Evolutionary conservation across 257 asterid genomes (phyloP).

Genomic region (Voacanga thouarsii): DNA sequence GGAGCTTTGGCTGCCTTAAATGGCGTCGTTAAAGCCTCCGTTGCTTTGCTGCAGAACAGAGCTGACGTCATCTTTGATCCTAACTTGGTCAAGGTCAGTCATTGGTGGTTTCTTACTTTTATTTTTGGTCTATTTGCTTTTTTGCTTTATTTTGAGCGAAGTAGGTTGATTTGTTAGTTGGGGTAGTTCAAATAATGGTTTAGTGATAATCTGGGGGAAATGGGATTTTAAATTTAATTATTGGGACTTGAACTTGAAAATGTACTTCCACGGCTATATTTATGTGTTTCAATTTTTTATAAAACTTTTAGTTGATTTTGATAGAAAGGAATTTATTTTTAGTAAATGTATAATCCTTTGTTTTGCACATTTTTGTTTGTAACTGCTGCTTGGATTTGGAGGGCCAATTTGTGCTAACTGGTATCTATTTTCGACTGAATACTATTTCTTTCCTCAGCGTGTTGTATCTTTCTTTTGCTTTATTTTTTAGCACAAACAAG

Average conservation of each 20-base stretch:
- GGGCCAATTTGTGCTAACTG: background rate
- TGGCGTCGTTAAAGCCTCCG: conserved; percentile 89
- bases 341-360: background rate
- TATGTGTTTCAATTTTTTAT: background rate
- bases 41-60: conserved; percentile 89
- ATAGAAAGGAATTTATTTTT: background rate
- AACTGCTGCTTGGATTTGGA: background rate
- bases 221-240: background rate
- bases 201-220: background rate
- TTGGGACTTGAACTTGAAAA: background rate
- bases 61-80: conserved; percentile 84
- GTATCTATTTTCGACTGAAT: background rate
- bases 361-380: background rate
- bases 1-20: conserved; percentile 59
- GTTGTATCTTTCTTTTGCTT: background rate
- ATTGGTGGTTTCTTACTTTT: background rate
- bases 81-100: conserved; percentile 55
- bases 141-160: background rate
- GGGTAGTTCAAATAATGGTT: background rate
- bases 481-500: background rate
- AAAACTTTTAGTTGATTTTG: background rate
- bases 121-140: background rate
- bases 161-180: background rate
- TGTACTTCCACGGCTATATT: background rate
- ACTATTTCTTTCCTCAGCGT: background rate